A percentile compares a stretch with the other conserved stretches of the same genome.
phyloP scores from a whole-genome alignment of 2,329 filamentous ascomycete genomes.

The Botrytis tulipae region DNA sequence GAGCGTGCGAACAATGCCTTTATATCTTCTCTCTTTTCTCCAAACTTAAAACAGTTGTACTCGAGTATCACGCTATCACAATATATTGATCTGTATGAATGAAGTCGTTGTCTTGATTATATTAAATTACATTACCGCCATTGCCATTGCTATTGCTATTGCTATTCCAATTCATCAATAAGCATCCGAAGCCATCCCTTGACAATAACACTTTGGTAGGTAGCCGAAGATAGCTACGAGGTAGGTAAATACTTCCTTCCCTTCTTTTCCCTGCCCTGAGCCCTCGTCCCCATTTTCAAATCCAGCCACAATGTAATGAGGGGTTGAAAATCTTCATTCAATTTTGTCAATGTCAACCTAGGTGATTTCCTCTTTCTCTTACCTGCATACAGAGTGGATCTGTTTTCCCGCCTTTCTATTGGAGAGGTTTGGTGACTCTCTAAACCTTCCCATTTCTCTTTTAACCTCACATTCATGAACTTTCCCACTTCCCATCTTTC shows the following conservation, averaged over 20 bases:
- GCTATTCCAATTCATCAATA: not conserved
- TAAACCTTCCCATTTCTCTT: not conserved
- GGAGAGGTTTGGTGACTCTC: not conserved
- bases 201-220: not conserved
- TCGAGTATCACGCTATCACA: not conserved
- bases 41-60: not conserved
- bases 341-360: not conserved
- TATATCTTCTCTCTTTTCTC: not conserved
- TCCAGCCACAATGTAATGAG: not conserved
- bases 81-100: not conserved
- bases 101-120: not conserved
- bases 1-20: not conserved
- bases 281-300: not conserved
- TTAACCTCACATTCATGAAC: not conserved
- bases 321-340: not conserved
- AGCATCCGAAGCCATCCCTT: not conserved
- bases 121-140: not conserved
- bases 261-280: not conserved
- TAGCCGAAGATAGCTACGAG: not conserved
- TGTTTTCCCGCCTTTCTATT: not conserved
- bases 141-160: not conserved
- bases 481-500: not conserved
- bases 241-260: not conserved
- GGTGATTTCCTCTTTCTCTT: constrained; percentile 1
- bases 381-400: constrained; percentile 6